Percentiles rank a stretch among this genome's conserved stretches.
These are phyloP conservation scores for Dryas integrifolia DNA, from an alignment of 331 rosid species.

Conservation along the genomic window DNA sequence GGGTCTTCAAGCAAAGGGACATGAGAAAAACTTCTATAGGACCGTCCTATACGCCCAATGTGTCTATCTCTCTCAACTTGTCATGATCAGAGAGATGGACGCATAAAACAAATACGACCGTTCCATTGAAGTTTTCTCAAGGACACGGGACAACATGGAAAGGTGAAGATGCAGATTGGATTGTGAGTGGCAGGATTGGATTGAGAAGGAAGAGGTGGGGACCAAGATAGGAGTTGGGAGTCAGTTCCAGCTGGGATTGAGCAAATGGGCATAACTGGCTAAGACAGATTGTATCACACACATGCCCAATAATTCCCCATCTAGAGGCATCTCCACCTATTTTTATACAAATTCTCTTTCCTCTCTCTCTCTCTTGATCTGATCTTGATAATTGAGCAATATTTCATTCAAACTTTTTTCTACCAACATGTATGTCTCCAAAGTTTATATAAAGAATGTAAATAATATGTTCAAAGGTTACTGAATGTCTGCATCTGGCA, in stretches of 20 bases:
- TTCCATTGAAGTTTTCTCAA: neutral
- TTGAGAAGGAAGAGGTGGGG: conserved; percentile 28
- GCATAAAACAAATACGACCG: too few species aligned
- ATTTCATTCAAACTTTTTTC: conserved; percentile 26
- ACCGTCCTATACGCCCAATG: too few species aligned
- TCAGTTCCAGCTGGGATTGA: conserved; percentile 60
- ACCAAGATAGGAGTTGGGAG: conserved; percentile 29
- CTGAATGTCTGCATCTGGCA: conserved; percentile 46
- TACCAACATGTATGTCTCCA: conserved; percentile 28
- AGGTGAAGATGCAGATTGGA: conserved; percentile 37
- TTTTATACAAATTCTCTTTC: conserved; percentile 33
- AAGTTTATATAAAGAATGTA: conserved; percentile 33
- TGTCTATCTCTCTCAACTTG: too few species aligned
- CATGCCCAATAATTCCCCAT: conserved; percentile 49
- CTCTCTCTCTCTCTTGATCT: conserved; percentile 49
- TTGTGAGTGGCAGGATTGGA: conserved; percentile 22
- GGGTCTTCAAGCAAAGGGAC: conserved; percentile 21
- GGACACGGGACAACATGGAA: conserved; percentile 33
- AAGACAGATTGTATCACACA: conserved; percentile 46
- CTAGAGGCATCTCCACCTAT: conserved; percentile 37
- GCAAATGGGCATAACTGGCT: conserved; percentile 54
- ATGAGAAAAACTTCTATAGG: neutral
- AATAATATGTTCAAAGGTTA: conserved; percentile 29
- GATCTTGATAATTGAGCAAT: conserved; percentile 53
- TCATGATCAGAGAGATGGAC: too few species aligned